These are phyloP conservation scores for Quercus phellos DNA, from an alignment of 331 rosid genomes.

Conservation along the genomic window DNA sequence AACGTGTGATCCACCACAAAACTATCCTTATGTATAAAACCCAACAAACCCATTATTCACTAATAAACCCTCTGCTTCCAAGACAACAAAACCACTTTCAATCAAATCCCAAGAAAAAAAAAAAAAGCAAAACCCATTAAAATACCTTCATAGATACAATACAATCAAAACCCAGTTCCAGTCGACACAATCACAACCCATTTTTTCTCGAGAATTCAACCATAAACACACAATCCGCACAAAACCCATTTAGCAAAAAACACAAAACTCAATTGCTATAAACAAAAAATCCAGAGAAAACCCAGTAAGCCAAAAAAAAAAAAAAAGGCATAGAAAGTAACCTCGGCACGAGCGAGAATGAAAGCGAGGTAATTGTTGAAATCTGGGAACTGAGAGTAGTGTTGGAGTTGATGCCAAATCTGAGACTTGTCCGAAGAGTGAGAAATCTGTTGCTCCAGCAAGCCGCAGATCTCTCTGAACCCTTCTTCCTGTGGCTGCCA, in stretches of 20 bases:
- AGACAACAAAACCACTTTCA: not conserved
- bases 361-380: constrained; percentile 95
- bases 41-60: not conserved
- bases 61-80: not conserved
- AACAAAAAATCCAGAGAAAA: not conserved
- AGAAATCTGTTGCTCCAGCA: constrained; percentile 96
- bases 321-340: constrained; percentile 13
- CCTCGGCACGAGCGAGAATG: constrained; percentile 91
- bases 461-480: constrained; percentile 84
- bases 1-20: not conserved
- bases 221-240: not conserved
- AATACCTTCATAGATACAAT: not conserved
- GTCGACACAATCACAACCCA: not conserved
- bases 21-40: not conserved
- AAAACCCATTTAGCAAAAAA: too few species aligned
- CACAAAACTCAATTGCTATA: too few species aligned
- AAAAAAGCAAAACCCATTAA: not conserved
- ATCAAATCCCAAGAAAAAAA: not conserved
- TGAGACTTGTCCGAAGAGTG: constrained; percentile 80
- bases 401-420: constrained; percentile 96
- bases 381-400: constrained; percentile 86
- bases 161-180: not conserved
- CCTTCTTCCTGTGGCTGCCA: constrained; percentile 98
- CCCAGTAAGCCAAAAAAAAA: not conserved
- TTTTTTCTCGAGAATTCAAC: not conserved